phyloP scores from a whole-genome alignment of 768 basidiomycete species.

The Mycena vulgaris region DNA sequence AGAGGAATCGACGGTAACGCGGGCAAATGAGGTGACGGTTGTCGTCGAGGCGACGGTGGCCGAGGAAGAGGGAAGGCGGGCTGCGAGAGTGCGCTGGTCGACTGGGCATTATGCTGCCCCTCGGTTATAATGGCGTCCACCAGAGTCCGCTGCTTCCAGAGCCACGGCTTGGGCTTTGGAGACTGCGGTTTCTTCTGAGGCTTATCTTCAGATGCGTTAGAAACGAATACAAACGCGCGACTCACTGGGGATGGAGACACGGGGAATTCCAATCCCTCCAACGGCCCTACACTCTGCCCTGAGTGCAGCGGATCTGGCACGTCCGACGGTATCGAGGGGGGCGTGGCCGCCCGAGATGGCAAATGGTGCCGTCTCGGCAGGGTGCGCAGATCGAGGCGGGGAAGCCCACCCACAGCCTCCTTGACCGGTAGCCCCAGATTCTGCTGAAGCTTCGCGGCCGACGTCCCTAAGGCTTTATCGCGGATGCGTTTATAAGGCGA shows the following conservation, averaged over 20 bases:
- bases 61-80: not conserved
- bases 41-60: not conserved
- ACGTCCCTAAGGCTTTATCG: not conserved
- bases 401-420: not conserved
- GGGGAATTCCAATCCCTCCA: not conserved
- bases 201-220: not conserved
- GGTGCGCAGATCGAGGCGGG: constrained; percentile 22
- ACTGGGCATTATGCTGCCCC: constrained; percentile 20
- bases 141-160: constrained; percentile 6
- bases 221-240: not conserved
- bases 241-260: not conserved
- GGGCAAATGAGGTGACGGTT: not conserved
- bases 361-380: constrained; percentile 1
- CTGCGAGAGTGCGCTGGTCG: not conserved
- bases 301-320: not conserved
- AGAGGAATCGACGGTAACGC: no score
- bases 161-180: not conserved
- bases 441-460: constrained; percentile 8
- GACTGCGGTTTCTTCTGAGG: not conserved
- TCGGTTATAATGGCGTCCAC: constrained; percentile 26
- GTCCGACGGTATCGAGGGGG: not conserved
- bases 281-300: not conserved
- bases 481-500: constrained; percentile 16
- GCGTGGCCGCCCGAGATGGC: not conserved
- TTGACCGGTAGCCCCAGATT: constrained; percentile 6